Base-by-base conservation (phyloP, 345 rosid species). In the Lepidium aucheri region DNA sequence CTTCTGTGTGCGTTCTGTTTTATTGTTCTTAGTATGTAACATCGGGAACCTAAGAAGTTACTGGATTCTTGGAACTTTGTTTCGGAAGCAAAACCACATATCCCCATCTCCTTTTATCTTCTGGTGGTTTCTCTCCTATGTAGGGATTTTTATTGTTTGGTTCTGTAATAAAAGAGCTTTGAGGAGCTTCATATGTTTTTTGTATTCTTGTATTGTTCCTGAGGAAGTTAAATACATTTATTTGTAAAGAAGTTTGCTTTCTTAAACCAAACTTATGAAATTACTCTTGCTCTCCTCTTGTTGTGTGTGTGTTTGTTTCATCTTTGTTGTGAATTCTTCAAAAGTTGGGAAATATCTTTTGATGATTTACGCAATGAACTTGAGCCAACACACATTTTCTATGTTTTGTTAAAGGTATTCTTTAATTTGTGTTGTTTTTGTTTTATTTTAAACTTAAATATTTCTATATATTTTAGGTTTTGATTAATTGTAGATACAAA, bases 171-270 rank as follows among this genome's bases (percentile, higher is more conserved):
- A 74, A 74, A 74, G 44, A 52, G 72, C 72, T 60, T 15, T 30
- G 77, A 43, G 68, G 63, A 73, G 77, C 68, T 67, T 66, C 9
- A 6, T 60, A 58, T 58, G 60, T 59, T 66, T 66, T 20, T 52
- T 60, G 68, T 73, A 53, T 67, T 67, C 36, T 67, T 60, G 77
- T 73, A 53, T 44, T 67, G 67, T 39, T 6, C 35, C 14, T 44
- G 63, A 53, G 73, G 63, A 73, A 52, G 63, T 65, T 51, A 53
- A 60, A 60, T 55, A 73, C 77, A 66, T 67, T 60, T 67, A 66
- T 73, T 67, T 73, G 77, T 67, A 73, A 67, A 73, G 73, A 67
- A 59, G 51, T 67, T 44, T 60, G 52, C 62, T 60, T 55, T 60
- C 41, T 65, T 46, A 56, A 51, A 42, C 62, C 15, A 46, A 39